These are phyloP conservation scores for Cadophora malorum DNA, from an alignment of 2,329 filamentous ascomycete species.

Conservation along the genomic window DNA sequence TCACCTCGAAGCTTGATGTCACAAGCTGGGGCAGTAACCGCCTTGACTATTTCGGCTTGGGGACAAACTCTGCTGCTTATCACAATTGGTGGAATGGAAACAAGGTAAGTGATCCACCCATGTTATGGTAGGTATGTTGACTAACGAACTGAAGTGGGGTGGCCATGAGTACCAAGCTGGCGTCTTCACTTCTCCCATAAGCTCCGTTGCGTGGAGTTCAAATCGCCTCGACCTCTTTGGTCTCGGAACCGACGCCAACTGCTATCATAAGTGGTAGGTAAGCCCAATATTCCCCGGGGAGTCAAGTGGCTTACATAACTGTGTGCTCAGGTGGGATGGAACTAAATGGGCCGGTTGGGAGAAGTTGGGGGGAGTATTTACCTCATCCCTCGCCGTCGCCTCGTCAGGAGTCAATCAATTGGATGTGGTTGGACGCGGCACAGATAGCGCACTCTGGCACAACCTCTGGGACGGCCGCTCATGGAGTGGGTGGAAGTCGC, in stretches of 20 bases:
- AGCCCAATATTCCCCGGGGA: neutral
- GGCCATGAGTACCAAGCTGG: slow-evolving; percentile 24
- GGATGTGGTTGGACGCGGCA: slow-evolving; percentile 25
- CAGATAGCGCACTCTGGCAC: slow-evolving; percentile 17
- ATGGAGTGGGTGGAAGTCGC: slow-evolving; percentile 25
- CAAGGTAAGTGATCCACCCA: neutral
- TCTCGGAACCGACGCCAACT: slow-evolving; percentile 18
- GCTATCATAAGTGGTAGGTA: slow-evolving; percentile 23
- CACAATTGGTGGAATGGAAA: slow-evolving; percentile 28
- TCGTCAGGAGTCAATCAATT: slow-evolving; percentile 17
- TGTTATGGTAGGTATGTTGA: neutral
- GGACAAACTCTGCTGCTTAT: slow-evolving; percentile 21
- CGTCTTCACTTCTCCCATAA: slow-evolving; percentile 20
- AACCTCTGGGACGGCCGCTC: slow-evolving; percentile 20
- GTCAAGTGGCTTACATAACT: too few species aligned
- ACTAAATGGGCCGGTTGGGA: slow-evolving; percentile 25
- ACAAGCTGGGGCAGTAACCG: slow-evolving; percentile 35
- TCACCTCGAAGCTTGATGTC: slow-evolving; percentile 23
- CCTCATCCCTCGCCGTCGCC: slow-evolving; percentile 11
- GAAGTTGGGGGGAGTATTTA: slow-evolving; percentile 28
- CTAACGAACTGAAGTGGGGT: slow-evolving; percentile 9
- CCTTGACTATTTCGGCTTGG: slow-evolving; percentile 30
- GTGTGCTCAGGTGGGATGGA: slow-evolving; percentile 22
- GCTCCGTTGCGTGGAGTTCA: slow-evolving; percentile 33
- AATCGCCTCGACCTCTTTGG: slow-evolving; percentile 34